phyloP scores from a whole-genome alignment of 2,329 filamentous ascomycete genomes.

The Cordyceps cateniannulata region DNA sequence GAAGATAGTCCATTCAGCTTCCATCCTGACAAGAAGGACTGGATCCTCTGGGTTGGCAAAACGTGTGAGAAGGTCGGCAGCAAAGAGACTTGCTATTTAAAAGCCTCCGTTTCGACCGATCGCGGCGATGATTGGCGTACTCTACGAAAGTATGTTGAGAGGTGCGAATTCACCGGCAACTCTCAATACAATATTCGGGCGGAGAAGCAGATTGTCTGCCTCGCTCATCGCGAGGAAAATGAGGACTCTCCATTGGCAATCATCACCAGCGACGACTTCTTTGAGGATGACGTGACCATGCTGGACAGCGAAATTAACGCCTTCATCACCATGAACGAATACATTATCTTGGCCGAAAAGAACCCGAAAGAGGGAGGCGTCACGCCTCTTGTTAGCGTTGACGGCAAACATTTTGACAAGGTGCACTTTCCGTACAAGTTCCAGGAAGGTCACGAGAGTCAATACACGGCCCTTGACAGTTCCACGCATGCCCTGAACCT shows the following conservation, averaged over 20 bases:
- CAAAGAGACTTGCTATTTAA: constrained; percentile 56
- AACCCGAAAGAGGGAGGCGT: constrained; percentile 63
- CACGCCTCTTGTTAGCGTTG: constrained; percentile 74
- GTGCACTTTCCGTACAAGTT: constrained; percentile 85
- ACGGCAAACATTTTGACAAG: constrained; percentile 74
- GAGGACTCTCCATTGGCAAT: constrained; percentile 60
- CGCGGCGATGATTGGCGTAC: constrained; percentile 75
- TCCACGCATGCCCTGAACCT: constrained; percentile 92
- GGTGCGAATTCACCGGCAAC: constrained; percentile 80
- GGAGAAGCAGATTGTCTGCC: constrained; percentile 53
- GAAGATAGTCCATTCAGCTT: constrained; percentile 55
- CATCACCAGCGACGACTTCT: constrained; percentile 73
- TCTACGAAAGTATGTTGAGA: constrained; percentile 65
- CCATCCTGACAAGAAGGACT: constrained; percentile 79
- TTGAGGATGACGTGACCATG: constrained; percentile 49
- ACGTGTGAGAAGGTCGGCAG: constrained; percentile 53
- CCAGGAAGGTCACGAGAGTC: constrained; percentile 66
- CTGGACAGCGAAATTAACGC: constrained; percentile 60
- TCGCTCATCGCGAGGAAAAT: constrained; percentile 48
- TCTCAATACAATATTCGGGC: constrained; percentile 47
- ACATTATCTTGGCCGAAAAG: constrained; percentile 80
- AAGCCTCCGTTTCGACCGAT: constrained; percentile 72
- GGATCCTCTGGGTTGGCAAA: constrained; percentile 84
- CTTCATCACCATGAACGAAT: constrained; percentile 94
- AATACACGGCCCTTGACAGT: constrained; percentile 91